Evolutionary conservation across 2,329 filamentous ascomycete species (phyloP).

Genomic region (Pseudogymnoascus sp.): DNA sequence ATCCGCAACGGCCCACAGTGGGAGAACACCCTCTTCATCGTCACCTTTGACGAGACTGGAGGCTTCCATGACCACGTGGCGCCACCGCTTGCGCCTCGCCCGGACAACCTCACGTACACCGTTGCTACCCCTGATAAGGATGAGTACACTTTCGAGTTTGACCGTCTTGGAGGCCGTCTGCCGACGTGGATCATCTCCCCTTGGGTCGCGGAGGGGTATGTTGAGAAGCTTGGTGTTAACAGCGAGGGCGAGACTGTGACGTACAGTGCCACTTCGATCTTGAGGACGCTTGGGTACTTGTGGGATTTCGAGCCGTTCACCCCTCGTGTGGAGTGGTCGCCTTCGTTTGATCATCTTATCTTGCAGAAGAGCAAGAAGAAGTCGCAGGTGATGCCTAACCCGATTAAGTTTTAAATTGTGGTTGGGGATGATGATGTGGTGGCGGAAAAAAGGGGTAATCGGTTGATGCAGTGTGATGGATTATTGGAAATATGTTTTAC

Average conservation of each 20-base stretch:
- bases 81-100: constrained; percentile 27
- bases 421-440: background rate
- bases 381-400: background rate
- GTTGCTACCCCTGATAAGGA: constrained; percentile 29
- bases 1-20: constrained; percentile 29
- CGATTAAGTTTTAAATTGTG: background rate
- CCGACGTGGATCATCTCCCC: constrained; percentile 36
- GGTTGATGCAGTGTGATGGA: background rate
- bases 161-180: constrained; percentile 35
- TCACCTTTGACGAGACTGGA: constrained; percentile 31
- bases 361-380: background rate
- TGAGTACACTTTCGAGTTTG: constrained; percentile 32
- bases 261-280: constrained; percentile 34
- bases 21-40: constrained; percentile 28
- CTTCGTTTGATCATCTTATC: constrained; percentile 9
- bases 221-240: constrained; percentile 33
- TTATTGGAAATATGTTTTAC: background rate
- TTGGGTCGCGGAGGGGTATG: constrained; percentile 34
- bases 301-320: constrained; percentile 22
- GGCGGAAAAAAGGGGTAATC: background rate
- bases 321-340: constrained; percentile 7
- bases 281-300: constrained; percentile 34
- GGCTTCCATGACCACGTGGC: constrained; percentile 32
- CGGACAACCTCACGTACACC: constrained; percentile 30
- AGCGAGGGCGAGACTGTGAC: constrained; percentile 24